Evolutionary conservation across 2,329 filamentous ascomycete genomes (phyloP).

Genomic region (Sporothrix variecibatus): DNA sequence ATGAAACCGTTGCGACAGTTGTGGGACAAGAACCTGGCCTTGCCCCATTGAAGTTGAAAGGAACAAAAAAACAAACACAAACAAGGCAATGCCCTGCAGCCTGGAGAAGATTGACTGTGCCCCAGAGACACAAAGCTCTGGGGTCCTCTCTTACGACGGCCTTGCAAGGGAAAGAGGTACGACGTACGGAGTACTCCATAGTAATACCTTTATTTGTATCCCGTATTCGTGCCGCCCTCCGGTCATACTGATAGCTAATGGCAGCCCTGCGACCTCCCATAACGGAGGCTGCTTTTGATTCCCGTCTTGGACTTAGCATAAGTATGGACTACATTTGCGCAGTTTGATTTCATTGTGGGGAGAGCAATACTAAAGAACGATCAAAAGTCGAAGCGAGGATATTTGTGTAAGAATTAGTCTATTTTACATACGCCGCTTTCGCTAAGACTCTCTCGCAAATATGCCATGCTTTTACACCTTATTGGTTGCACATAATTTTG

Average conservation of each 20-base stretch:
- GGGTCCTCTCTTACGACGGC: neutral
- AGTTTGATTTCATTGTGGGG: too few relatives aligned
- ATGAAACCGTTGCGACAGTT: neutral
- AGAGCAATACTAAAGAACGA: too few relatives aligned
- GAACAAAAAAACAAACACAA: neutral
- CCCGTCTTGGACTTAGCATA: neutral
- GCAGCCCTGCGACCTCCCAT: too few relatives aligned
- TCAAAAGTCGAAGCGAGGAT: too few relatives aligned
- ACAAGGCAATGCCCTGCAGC: neutral
- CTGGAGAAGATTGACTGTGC: neutral
- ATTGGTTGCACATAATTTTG: too few relatives aligned
- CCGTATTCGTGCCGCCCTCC: neutral
- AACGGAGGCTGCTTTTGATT: neutral
- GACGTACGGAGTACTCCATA: neutral
- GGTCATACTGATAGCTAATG: neutral
- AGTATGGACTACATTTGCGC: neutral
- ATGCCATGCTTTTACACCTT: too few relatives aligned
- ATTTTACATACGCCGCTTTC: too few relatives aligned
- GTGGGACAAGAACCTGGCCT: neutral
- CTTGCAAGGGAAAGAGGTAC: neutral
- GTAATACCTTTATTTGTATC: neutral
- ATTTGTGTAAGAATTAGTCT: too few relatives aligned
- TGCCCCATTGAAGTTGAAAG: neutral
- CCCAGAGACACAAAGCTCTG: neutral
- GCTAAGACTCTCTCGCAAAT: too few relatives aligned